These are phyloP conservation scores for Phytopythium chamaehyphon DNA, from an alignment of 352 stramenopile species.

Conservation along the genomic window DNA sequence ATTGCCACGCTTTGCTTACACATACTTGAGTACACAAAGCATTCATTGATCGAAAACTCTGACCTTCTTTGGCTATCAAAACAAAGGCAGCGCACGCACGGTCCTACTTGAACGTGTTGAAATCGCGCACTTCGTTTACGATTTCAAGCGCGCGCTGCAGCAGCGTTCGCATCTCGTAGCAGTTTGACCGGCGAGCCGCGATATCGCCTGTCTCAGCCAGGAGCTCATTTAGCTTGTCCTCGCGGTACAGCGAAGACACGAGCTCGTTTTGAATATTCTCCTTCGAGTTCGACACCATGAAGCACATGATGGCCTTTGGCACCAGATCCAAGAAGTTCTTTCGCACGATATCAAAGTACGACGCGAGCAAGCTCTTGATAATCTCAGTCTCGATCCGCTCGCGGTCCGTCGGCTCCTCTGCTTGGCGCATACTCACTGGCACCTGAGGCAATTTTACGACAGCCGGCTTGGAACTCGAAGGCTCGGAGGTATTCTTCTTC, in stretches of 20 bases:
- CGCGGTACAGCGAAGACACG: slow-evolving; percentile 95
- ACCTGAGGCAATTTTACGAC: slow-evolving; percentile 96
- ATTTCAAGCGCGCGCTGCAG: slow-evolving; percentile 96
- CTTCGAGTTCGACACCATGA: slow-evolving; percentile 93
- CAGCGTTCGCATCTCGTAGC: slow-evolving; percentile 96
- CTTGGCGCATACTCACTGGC: slow-evolving; percentile 94
- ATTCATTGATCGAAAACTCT: slow-evolving; percentile 1
- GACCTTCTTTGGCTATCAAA: slow-evolving; percentile 5
- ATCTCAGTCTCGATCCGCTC: slow-evolving; percentile 98
- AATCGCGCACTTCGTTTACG: slow-evolving; percentile 98
- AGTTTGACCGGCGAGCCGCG: slow-evolving; percentile 91
- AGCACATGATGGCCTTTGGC: slow-evolving; percentile 99
- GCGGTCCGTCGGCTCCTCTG: slow-evolving; percentile 93
- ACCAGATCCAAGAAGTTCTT: slow-evolving; percentile 99
- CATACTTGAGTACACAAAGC: background rate
- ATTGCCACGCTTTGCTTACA: too few species aligned
- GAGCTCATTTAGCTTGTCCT: slow-evolving; percentile 94
- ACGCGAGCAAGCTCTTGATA: slow-evolving; percentile 96
- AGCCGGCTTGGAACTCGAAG: slow-evolving; percentile 29
- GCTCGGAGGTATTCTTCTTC: slow-evolving; percentile 44
- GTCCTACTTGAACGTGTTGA: slow-evolving; percentile 94
- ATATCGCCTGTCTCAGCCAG: slow-evolving; percentile 96
- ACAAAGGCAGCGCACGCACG: background rate
- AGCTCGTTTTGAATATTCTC: slow-evolving; percentile 98
- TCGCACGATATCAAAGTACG: slow-evolving; percentile 98